Percentiles rank a stretch among this genome's conserved stretches.
Evolutionary conservation across 2,329 filamentous ascomycete genomes (phyloP).

Genomic region (Penicillium occitanis): DNA sequence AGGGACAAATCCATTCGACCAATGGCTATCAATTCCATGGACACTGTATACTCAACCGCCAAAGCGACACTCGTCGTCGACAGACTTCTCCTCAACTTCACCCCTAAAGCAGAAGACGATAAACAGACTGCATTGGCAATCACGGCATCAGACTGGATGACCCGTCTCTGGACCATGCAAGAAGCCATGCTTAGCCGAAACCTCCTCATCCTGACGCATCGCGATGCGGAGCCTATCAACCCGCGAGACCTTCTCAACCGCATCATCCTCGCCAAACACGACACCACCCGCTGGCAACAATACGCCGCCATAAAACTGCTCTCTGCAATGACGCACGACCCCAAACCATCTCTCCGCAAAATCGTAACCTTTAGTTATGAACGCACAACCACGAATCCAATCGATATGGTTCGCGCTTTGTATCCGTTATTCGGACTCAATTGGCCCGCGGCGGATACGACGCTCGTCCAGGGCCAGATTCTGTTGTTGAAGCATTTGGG

Average conservation of each 20-base stretch:
- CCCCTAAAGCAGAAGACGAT: not conserved
- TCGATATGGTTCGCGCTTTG: conserved; percentile 1
- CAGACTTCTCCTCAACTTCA: not conserved
- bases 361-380: not conserved
- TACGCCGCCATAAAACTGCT: not conserved
- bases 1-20: not conserved
- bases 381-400: not conserved
- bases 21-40: conserved; percentile 2
- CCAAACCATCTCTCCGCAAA: not conserved
- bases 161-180: conserved; percentile 6
- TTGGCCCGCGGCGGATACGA: not conserved
- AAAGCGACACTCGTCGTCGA: conserved; percentile 3
- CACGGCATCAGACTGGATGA: conserved; percentile 5
- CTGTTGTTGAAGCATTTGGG: not conserved
- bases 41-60: not conserved
- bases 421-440: not conserved
- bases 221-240: not conserved
- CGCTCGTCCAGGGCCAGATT: not conserved
- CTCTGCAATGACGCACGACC: not conserved
- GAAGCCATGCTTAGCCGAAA: conserved; percentile 1
- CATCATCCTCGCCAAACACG: not conserved
- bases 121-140: not conserved
- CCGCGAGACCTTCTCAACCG: not conserved
- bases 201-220: not conserved
- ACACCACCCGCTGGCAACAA: not conserved